phyloP scores from a whole-genome alignment of 805 yeast genomes.

The Teunomyces cretensis region DNA sequence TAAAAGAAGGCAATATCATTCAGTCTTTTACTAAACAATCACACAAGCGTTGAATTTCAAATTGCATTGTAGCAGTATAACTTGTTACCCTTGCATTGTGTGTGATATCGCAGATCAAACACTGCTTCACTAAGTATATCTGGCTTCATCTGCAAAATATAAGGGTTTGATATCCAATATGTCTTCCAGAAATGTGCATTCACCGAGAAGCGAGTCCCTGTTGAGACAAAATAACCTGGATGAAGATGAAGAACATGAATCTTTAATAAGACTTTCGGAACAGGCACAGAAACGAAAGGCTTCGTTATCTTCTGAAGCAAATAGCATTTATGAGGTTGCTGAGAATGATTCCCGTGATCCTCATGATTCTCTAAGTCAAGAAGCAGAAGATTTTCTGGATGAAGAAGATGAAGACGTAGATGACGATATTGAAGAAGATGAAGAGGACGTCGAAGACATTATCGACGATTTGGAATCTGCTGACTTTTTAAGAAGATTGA shows the following conservation, averaged over 20 bases:
- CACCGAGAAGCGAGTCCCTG: not conserved
- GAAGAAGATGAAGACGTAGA: slow-evolving; percentile 22
- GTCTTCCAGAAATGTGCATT: not conserved
- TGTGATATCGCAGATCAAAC: not conserved
- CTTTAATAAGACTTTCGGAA: slow-evolving; percentile 40
- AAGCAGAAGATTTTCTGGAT: slow-evolving; percentile 21
- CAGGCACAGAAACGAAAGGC: slow-evolving; percentile 28
- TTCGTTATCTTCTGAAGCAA: slow-evolving; percentile 11
- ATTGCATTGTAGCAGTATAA: too few relatives aligned
- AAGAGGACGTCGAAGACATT: slow-evolving; percentile 11
- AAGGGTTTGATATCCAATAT: not conserved
- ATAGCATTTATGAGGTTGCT: slow-evolving; percentile 14
- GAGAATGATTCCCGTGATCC: slow-evolving; percentile 7
- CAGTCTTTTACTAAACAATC: too few relatives aligned
- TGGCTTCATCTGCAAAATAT: not conserved
- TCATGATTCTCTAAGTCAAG: slow-evolving; percentile 15
- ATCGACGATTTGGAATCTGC: slow-evolving; percentile 17
- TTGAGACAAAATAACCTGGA: slow-evolving; percentile 9
- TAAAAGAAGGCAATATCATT: not conserved
- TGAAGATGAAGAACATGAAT: slow-evolving; percentile 19
- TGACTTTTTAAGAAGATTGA: slow-evolving; percentile 20
- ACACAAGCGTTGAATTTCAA: too few relatives aligned
- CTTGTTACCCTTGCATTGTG: not conserved
- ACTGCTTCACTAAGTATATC: not conserved
- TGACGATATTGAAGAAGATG: slow-evolving; percentile 17